Base-by-base conservation (phyloP, 192 early-diverging fungal genomes). In the Pilaira anomala region DNA sequence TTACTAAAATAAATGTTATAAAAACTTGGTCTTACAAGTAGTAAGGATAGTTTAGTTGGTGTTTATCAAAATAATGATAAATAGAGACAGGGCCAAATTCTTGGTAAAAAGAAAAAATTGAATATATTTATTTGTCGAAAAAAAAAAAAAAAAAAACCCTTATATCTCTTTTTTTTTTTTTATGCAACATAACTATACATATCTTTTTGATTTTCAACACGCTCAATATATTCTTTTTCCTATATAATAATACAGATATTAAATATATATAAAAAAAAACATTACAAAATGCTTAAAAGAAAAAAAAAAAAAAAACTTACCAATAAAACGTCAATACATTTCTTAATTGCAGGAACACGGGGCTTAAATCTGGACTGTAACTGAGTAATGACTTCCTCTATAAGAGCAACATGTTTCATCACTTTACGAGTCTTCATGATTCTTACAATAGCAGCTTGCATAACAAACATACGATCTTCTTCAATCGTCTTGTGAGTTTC, bases 341-440 rank as follows among this genome's bases (percentile, higher is more conserved):
- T 93, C 72, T 99, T 99, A 76, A 99, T 98, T 56, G 91, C 91
- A 14, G 82, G 77, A 30, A 97, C 80, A 66, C 87, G 82, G 6
- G 97, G 94, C 69, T 91, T 90, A 81, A 98, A 99, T 24, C 94
- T 83, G 39, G 90, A 80, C 52, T 87, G 77, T 51, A 97, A 85
- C 63, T 96, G 93, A 11, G 83, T 74, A 52, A 98, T 93, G 4
- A 94, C 91, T 61, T 98, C 96, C 36, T 90, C 80, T 44, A 99
- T 86, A 14, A 99, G 83, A 36, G 83, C 78, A 7, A 87, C 79
- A 71, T 97, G 92, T 62, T 89, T 86, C 78, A 98, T 77, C 42
- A 81, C 82, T 76, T 98, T 95, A 33, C 96, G 89, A 1, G 95
- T 92, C 82, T 99, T 99, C 97, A 99, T 99, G 66, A 99, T 94